phyloP scores from a whole-genome alignment of 2,329 filamentous ascomycete species.

The Aspergillus unguis region DNA sequence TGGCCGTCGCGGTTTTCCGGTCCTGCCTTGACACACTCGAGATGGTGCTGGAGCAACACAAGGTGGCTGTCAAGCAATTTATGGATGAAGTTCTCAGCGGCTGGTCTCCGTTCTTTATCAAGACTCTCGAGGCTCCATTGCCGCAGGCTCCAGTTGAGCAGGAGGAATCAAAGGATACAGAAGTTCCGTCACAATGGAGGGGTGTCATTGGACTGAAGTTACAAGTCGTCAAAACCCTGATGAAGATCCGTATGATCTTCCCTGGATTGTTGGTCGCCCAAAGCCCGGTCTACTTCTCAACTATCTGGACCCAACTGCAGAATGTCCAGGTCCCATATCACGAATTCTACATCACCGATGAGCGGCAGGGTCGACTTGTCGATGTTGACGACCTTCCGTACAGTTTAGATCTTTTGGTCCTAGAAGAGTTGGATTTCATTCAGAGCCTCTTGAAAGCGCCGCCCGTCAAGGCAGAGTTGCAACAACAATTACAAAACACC shows the following conservation, averaged over 20 bases:
- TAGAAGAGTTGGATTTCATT: constrained; percentile 93
- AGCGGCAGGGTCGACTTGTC: constrained; percentile 81
- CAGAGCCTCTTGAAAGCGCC: constrained; percentile 86
- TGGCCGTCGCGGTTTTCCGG: constrained; percentile 87
- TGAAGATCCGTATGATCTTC: constrained; percentile 84
- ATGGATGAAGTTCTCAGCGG: constrained; percentile 77
- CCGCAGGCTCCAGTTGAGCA: constrained; percentile 57
- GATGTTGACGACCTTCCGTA: constrained; percentile 90
- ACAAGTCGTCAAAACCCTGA: constrained; percentile 87
- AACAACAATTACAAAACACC: constrained; percentile 65
- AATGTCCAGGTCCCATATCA: constrained; percentile 70
- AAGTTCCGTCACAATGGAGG: constrained; percentile 66
- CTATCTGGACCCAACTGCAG: constrained; percentile 84
- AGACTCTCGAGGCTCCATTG: constrained; percentile 69
- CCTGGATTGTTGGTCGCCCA: constrained; percentile 76
- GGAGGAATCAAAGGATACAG: constrained; percentile 56
- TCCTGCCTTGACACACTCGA: constrained; percentile 92
- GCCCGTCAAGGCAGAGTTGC: constrained; percentile 84
- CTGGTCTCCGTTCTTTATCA: constrained; percentile 89
- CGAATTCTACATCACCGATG: constrained; percentile 78
- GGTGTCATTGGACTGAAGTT: constrained; percentile 82
- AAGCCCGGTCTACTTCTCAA: constrained; percentile 76
- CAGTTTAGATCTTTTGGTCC: constrained; percentile 85
- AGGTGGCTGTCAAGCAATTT: constrained; percentile 79
- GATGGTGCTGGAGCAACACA: constrained; percentile 93